Evolutionary conservation across 306 rosid species (phyloP), one percentile per base, ranked within the genome.

Genomic region (Prunus fruticosa): DNA sequence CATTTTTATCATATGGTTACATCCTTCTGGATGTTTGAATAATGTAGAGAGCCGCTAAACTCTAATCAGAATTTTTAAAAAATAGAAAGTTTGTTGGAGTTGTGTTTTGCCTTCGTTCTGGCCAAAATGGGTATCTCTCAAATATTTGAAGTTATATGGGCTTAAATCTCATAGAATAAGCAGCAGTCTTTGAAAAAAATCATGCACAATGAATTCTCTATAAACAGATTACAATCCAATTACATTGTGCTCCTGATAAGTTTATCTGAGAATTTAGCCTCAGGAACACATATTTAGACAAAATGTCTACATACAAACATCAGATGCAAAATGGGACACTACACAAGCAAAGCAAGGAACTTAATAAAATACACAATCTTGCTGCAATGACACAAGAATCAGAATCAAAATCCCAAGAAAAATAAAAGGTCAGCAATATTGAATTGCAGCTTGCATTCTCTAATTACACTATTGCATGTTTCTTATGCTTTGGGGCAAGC

Each of bases 271-370:
- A 49, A 20, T 50, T 6, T 50, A 54, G 20, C 65, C 65, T 72
- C 56, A 38, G 3, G 18, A 60, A 27, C 28, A 60, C 69, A 25
- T 38, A 38, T 73, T 45, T 57, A 43, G 69, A 46, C 58, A 45
- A 25, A 25, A 8, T 69, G 61, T 69, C 45, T 34, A 34, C 41
- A 34, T 69, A 34, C 6, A 71, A 69, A 71, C 64, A 71, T 52
- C 49, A 28, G 53, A 52, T 71, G 20, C 64, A n/a, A 71, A 54
- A 54, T 56, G 76, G 52, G 47, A 30, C 47, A 10, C 58, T 65
- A 79, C 78, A 82, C 20, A 61, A 73, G 43, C 22, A 75, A 66
- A 41, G 3, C 22, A 75, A 66, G 43, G 15, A 69, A 73, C 87
- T 60, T 43, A 75, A 69, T 64, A 46, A 54, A 82, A 69, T 69